A percentile compares a stretch with the other conserved stretches of the same genome.
Conservation (phyloP, 2,329 filamentous ascomycete species). For the Calycina herbarum region DNA sequence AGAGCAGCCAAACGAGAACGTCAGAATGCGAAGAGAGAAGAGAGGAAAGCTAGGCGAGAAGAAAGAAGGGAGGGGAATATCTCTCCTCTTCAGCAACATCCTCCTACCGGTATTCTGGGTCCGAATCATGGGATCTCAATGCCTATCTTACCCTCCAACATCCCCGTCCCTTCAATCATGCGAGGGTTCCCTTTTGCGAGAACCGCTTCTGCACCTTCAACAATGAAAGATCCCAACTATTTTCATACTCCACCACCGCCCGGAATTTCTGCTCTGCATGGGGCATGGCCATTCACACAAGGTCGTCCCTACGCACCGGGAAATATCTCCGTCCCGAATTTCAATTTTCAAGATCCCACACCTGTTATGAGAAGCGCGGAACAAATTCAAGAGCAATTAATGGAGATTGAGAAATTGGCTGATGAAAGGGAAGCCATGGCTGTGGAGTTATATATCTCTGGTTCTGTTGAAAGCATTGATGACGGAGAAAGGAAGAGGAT, state of each 20-base stretch:
- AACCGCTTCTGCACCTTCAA: slow-evolving; percentile 16
- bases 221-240: neutral
- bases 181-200: slow-evolving; percentile 22
- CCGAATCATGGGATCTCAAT: slow-evolving; percentile 4
- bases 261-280: slow-evolving; percentile 21
- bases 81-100: neutral
- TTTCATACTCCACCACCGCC: neutral
- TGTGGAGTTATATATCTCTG: slow-evolving; percentile 16
- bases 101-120: neutral
- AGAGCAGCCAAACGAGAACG: slow-evolving; percentile 25
- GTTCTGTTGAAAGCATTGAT: slow-evolving; percentile 13
- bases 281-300: slow-evolving; percentile 27
- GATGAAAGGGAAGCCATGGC: slow-evolving; percentile 24
- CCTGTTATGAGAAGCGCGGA: slow-evolving; percentile 22
- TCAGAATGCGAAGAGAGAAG: slow-evolving; percentile 26
- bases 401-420: slow-evolving; percentile 23
- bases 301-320: slow-evolving; percentile 17
- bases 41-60: slow-evolving; percentile 38
- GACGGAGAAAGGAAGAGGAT: slow-evolving; percentile 24
- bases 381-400: slow-evolving; percentile 27
- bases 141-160: slow-evolving; percentile 12
- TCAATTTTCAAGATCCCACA: slow-evolving; percentile 3
- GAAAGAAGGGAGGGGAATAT: slow-evolving; percentile 20
- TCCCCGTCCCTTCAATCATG: slow-evolving; percentile 7
- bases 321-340: slow-evolving; percentile 10